Evolutionary conservation across 805 yeast genomes (phyloP).

Genomic region (Cyberlindnera mycetangii): DNA sequence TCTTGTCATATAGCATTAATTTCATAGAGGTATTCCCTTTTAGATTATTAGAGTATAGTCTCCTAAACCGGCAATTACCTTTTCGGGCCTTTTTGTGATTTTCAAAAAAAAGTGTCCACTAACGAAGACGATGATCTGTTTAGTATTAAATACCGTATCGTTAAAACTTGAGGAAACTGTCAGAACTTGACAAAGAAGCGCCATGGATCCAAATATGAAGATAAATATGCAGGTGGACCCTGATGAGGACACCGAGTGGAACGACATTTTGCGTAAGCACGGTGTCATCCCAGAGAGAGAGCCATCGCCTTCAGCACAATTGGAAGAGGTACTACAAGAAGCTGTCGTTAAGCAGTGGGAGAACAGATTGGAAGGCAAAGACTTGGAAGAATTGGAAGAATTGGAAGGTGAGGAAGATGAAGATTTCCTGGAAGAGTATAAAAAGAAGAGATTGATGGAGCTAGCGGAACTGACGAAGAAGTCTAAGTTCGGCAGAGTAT

Average conservation of each 20-base stretch:
- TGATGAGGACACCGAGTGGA: slow-evolving; percentile 98
- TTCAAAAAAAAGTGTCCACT: neutral
- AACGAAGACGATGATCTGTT: neutral
- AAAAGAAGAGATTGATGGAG: slow-evolving; percentile 75
- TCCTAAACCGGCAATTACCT: too few relatives aligned
- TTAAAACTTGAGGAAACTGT: too few relatives aligned
- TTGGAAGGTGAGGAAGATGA: slow-evolving; percentile 93
- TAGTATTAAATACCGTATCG: neutral
- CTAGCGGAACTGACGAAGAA: slow-evolving; percentile 54
- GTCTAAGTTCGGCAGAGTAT: slow-evolving; percentile 70
- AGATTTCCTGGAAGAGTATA: slow-evolving; percentile 77
- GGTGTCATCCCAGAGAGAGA: slow-evolving; percentile 93
- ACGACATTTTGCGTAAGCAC: slow-evolving; percentile 84
- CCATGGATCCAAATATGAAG: slow-evolving; percentile 45
- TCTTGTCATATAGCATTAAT: too few relatives aligned
- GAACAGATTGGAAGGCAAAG: slow-evolving; percentile 73
- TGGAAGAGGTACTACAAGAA: slow-evolving; percentile 85
- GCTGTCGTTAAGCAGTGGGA: slow-evolving; percentile 79
- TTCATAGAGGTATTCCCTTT: too few relatives aligned
- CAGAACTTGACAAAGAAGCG: too few relatives aligned
- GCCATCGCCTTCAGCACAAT: slow-evolving; percentile 80
- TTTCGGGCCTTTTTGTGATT: too few relatives aligned
- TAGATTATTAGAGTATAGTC: too few relatives aligned
- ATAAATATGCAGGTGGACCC: slow-evolving; percentile 89
- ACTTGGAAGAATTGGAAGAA: slow-evolving; percentile 78